Percentiles rank a stretch among this genome's conserved stretches.
These are phyloP conservation scores for Diaporthe australafricana DNA, from an alignment of 2,329 filamentous ascomycete species.

Conservation along the genomic window DNA sequence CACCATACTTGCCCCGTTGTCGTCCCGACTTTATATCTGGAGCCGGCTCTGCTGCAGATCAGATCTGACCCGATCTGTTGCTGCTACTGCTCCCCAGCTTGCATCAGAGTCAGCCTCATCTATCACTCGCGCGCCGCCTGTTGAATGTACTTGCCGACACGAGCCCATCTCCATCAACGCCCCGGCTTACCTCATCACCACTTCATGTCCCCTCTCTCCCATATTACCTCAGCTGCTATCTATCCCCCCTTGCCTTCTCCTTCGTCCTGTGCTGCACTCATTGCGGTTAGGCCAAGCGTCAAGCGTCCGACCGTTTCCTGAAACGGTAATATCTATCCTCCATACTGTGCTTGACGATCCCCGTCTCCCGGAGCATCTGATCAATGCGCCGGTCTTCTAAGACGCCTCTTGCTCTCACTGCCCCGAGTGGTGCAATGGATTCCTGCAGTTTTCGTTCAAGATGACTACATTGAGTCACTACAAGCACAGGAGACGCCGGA, in stretches of 20 bases:
- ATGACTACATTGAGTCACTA: conserved; percentile 2
- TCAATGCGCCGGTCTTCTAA: conserved; percentile 5
- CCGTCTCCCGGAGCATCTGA: background rate
- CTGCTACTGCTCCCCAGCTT: conserved; percentile 22
- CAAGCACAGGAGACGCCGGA: conserved; percentile 16
- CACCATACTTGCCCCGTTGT: conserved; percentile 13
- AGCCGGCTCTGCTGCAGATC: conserved; percentile 26
- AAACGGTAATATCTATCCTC: conserved; percentile 28
- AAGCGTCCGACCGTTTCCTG: conserved; percentile 30
- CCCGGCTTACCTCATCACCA: conserved; percentile 37
- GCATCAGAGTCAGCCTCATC: conserved; percentile 28
- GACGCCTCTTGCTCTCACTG: conserved; percentile 12
- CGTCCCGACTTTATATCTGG: conserved; percentile 18
- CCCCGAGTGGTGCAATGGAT: background rate
- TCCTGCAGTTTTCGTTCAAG: background rate
- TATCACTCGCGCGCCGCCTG: conserved; percentile 5
- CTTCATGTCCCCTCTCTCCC: background rate
- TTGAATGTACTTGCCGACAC: conserved; percentile 12
- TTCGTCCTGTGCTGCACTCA: conserved; percentile 7
- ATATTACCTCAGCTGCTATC: conserved; percentile 23
- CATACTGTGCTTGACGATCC: background rate
- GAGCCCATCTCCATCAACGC: background rate
- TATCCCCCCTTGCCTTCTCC: background rate
- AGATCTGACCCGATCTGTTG: conserved; percentile 21
- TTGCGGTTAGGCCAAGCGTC: conserved; percentile 28